Evolutionary conservation across 2,329 filamentous ascomycete species (phyloP).

Genomic region (Fusarium sp.): DNA sequence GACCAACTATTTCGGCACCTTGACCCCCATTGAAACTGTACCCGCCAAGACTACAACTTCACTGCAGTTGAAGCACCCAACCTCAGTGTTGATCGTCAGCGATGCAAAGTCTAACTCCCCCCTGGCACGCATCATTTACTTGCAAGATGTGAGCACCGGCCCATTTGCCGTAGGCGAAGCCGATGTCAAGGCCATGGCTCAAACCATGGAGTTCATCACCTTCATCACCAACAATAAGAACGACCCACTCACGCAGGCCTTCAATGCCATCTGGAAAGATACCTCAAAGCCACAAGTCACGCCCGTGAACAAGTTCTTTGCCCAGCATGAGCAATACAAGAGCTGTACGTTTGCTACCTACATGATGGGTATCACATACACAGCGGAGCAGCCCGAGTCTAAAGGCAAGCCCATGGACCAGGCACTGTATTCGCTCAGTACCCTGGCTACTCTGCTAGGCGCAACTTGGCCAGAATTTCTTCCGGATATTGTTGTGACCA

Average conservation of each 20-base stretch:
- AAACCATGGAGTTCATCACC: neutral
- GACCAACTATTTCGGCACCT: neutral
- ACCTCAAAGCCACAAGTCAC: neutral
- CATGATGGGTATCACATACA: neutral
- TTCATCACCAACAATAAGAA: neutral
- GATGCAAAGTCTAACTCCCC: neutral
- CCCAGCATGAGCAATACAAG: neutral
- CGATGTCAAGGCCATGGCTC: neutral
- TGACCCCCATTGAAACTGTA: neutral
- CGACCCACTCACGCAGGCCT: neutral
- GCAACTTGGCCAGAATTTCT: neutral
- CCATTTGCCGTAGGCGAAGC: neutral
- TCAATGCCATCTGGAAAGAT: neutral
- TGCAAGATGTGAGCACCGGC: neutral
- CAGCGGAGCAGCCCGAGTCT: neutral
- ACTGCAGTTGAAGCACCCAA: neutral
- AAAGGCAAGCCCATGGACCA: conserved; percentile 2
- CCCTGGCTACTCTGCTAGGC: neutral
- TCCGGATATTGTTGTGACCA: neutral
- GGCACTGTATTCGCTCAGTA: neutral
- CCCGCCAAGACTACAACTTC: neutral
- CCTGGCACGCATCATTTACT: neutral
- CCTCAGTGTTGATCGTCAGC: neutral
- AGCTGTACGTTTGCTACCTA: neutral
- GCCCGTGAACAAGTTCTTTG: neutral